Percentiles rank a stretch among this genome's conserved stretches.
phyloP scores from a whole-genome alignment of 2,329 filamentous ascomycete genomes.

The Sporothrix luriei region DNA sequence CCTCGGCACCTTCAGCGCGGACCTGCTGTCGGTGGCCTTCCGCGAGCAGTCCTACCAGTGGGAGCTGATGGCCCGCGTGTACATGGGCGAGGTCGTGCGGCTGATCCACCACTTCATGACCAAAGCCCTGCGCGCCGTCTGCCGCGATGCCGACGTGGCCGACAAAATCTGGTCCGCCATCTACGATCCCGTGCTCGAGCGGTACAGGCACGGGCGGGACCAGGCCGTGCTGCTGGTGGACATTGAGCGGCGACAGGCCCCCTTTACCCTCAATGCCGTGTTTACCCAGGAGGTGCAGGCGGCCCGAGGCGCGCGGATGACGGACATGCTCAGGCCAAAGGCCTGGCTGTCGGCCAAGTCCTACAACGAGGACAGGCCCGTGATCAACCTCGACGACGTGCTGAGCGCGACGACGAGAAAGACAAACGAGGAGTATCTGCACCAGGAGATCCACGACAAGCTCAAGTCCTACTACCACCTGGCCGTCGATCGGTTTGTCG shows the following conservation, averaged over 20 bases:
- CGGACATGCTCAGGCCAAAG: background rate
- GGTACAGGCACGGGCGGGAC: background rate
- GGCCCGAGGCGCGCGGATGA: background rate
- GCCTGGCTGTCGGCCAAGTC: background rate
- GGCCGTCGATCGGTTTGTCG: background rate
- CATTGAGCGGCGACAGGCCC: background rate
- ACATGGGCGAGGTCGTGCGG: background rate
- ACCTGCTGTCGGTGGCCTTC: background rate
- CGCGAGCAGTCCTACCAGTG: background rate
- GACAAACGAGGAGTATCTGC: background rate
- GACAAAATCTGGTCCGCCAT: background rate
- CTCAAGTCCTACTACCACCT: background rate
- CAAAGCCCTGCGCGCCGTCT: background rate
- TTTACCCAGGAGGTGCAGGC: background rate
- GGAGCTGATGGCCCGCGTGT: background rate
- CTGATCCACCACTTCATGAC: conserved; percentile 4
- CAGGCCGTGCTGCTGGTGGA: background rate
- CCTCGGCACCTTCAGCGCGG: background rate
- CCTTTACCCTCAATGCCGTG: background rate
- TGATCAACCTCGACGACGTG: background rate
- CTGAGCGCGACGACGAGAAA: background rate
- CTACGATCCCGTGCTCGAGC: background rate
- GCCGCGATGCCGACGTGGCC: background rate
- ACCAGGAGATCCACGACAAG: background rate
- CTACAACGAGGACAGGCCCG: background rate